phyloP scores from a whole-genome alignment of 2,329 filamentous ascomycete species.

The Dothideomycetes sp. region DNA sequence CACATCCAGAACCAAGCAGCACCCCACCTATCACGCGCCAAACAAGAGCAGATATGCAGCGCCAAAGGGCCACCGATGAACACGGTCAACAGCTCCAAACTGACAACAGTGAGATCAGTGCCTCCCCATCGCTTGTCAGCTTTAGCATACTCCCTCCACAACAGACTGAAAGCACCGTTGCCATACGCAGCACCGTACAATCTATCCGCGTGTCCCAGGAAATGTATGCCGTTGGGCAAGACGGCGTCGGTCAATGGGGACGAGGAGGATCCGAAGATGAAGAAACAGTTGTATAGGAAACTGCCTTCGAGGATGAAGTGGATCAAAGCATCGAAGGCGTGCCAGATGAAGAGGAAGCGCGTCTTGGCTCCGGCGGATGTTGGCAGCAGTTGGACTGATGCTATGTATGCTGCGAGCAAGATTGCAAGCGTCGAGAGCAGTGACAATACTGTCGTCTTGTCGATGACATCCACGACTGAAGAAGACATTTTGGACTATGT shows the following conservation, averaged over 20 bases:
- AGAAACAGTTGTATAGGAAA: slow-evolving; percentile 92
- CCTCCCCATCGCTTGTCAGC: slow-evolving; percentile 53
- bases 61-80: slow-evolving; percentile 50
- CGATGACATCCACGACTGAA: no score
- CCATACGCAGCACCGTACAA: slow-evolving; percentile 53
- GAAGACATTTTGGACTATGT: no score
- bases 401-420: slow-evolving; percentile 43
- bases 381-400: slow-evolving; percentile 44
- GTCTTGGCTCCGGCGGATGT: slow-evolving; percentile 45
- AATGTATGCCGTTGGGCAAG: slow-evolving; percentile 41
- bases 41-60: slow-evolving; percentile 45
- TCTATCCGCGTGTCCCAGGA: slow-evolving; percentile 45
- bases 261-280: slow-evolving; percentile 37
- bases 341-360: slow-evolving; percentile 86
- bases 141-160: slow-evolving; percentile 60
- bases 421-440: slow-evolving; percentile 46
- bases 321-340: slow-evolving; percentile 83
- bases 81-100: slow-evolving; percentile 53
- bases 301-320: slow-evolving; percentile 86
- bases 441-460: slow-evolving; percentile 45
- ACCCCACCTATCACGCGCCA: slow-evolving; percentile 26
- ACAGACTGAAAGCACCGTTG: slow-evolving; percentile 40
- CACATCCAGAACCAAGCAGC: slow-evolving; percentile 49
- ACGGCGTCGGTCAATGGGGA: slow-evolving; percentile 28
- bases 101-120: slow-evolving; percentile 50